Percentiles rank a stretch among this genome's conserved stretches.
phyloP scores from a whole-genome alignment of 257 asterid genomes.

The Ajuga chamaepitys region DNA sequence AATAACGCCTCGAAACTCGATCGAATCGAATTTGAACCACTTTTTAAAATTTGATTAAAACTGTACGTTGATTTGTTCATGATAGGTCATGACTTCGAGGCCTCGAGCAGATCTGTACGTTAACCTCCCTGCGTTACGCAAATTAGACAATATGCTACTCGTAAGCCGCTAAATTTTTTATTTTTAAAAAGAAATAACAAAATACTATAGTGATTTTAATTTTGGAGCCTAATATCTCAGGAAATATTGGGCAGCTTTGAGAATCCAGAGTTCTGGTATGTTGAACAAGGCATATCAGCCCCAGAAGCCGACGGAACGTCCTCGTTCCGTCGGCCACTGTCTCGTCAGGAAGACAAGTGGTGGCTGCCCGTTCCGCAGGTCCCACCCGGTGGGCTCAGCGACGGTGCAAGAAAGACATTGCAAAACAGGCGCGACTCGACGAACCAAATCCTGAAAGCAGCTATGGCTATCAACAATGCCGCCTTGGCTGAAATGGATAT shows the following conservation, averaged over 20 bases:
- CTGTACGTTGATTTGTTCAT: too few relatives aligned
- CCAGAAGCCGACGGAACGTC: slow-evolving; percentile 47
- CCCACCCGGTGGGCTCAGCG: slow-evolving; percentile 59
- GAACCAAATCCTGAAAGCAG: slow-evolving; percentile 82
- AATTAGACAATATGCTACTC: slow-evolving; percentile 74
- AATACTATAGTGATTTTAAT: neutral
- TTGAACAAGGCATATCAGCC: slow-evolving; percentile 56
- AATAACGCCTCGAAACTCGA: too few relatives aligned
- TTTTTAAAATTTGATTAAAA: too few relatives aligned
- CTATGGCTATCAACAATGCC: slow-evolving; percentile 68
- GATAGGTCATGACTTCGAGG: slow-evolving; percentile 77
- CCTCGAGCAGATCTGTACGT: slow-evolving; percentile 61
- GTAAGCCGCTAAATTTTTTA: slow-evolving; percentile 35
- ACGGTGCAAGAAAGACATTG: slow-evolving; percentile 49
- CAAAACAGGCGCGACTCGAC: slow-evolving; percentile 63
- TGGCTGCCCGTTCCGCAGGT: slow-evolving; percentile 89
- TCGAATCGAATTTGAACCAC: too few relatives aligned
- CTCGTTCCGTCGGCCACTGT: slow-evolving; percentile 43
- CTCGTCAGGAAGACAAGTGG: slow-evolving; percentile 75
- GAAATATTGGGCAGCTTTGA: slow-evolving; percentile 62
- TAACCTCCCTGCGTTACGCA: slow-evolving; percentile 81
- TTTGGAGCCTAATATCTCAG: slow-evolving; percentile 23
- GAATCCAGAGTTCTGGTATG: slow-evolving; percentile 70
- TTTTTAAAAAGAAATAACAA: neutral
- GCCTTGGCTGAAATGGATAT: slow-evolving; percentile 71